These are phyloP conservation scores for Beauveria asiatica DNA, from an alignment of 2,329 filamentous ascomycete species.

Conservation along the genomic window DNA sequence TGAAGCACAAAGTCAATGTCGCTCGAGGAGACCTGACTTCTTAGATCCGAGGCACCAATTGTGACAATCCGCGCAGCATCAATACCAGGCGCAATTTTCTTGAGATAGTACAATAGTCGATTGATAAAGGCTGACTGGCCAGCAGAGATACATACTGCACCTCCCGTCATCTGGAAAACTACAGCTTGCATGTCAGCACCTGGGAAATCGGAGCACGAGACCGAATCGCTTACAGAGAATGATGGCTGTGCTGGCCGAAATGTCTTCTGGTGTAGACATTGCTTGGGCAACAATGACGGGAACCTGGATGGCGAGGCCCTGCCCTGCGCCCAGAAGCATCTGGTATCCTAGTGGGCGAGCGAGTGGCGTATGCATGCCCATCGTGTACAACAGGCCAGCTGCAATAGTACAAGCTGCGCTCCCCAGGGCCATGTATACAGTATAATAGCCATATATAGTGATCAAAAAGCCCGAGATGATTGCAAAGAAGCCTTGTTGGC, in stretches of 20 bases:
- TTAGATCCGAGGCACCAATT: neutral
- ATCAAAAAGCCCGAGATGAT: neutral
- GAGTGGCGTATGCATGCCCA: neutral
- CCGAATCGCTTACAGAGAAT: neutral
- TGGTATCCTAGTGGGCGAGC: constrained; percentile 1
- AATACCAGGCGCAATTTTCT: neutral
- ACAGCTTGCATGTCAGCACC: neutral
- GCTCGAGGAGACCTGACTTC: neutral
- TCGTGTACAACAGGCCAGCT: neutral
- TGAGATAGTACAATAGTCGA: neutral
- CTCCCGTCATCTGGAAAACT: constrained; percentile 4
- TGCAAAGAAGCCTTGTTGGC: neutral
- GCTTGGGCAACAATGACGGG: constrained; percentile 4
- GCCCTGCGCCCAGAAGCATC: neutral
- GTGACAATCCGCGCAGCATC: neutral
- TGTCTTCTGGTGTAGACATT: neutral
- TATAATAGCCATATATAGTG: neutral
- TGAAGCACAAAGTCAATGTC: neutral
- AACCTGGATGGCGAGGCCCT: constrained; percentile 1
- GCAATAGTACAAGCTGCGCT: neutral
- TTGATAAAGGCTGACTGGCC: neutral
- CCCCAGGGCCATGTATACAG: neutral
- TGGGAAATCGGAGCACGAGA: neutral
- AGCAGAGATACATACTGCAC: constrained; percentile 1
- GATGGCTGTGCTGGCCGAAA: neutral